A percentile compares a stretch with the other conserved stretches of the same genome.
These are phyloP conservation scores for Monosporascus sp. DNA, from an alignment of 2,329 filamentous ascomycete genomes.

Conservation along the genomic window DNA sequence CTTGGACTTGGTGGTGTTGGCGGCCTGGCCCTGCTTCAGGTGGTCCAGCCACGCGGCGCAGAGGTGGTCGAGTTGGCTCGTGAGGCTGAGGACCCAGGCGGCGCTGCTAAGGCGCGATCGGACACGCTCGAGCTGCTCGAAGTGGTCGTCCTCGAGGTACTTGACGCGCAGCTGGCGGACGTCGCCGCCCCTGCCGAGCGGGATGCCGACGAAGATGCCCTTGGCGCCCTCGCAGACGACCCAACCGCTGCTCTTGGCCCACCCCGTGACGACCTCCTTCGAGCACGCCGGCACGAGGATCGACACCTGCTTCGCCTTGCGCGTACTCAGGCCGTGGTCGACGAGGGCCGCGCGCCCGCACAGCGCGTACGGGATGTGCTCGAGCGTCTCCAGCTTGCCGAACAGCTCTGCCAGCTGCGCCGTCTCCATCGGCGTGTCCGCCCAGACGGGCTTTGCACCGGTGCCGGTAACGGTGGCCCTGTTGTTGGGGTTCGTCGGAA, in stretches of 20 bases:
- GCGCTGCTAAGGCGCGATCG: constrained; percentile 5
- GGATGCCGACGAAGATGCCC: constrained; percentile 37
- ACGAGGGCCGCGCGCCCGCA: constrained; percentile 39
- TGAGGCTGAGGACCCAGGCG: constrained; percentile 17
- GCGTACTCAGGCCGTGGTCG: constrained; percentile 34
- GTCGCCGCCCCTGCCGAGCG: constrained; percentile 28
- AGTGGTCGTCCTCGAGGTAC: constrained; percentile 26
- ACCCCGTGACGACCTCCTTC: constrained; percentile 31
- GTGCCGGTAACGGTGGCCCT: neutral
- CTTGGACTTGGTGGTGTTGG: neutral
- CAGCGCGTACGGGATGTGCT: constrained; percentile 41
- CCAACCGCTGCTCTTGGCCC: constrained; percentile 23
- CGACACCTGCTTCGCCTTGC: constrained; percentile 27
- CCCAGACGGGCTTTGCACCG: constrained; percentile 5
- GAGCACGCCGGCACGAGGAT: constrained; percentile 35
- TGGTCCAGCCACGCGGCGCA: constrained; percentile 18
- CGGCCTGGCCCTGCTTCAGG: neutral
- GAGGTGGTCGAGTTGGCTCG: constrained; percentile 21
- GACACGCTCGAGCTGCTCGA: constrained; percentile 22
- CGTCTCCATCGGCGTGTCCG: constrained; percentile 18
- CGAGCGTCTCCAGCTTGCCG: constrained; percentile 31
- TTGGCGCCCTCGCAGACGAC: constrained; percentile 16
- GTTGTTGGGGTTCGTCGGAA: neutral
- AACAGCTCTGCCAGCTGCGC: constrained; percentile 33
- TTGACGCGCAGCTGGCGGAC: constrained; percentile 31